These are phyloP conservation scores for Botrytis deweyae DNA, from an alignment of 2,329 filamentous ascomycete genomes.

Conservation along the genomic window DNA sequence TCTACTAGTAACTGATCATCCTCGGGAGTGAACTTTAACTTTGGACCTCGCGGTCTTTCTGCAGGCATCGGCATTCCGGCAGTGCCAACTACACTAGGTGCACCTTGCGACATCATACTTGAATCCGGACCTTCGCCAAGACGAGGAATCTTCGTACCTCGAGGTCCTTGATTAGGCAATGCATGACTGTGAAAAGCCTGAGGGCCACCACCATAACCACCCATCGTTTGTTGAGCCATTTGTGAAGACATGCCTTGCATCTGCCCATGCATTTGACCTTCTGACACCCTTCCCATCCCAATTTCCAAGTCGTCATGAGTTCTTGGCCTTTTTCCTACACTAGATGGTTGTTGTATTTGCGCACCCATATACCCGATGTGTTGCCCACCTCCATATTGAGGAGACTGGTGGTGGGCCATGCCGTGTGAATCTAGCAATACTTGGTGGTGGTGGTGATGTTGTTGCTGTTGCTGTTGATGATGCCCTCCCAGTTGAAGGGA, in stretches of 20 bases:
- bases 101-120: conserved; percentile 51
- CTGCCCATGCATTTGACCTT: conserved; percentile 41
- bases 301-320: conserved; percentile 54
- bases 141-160: conserved; percentile 62
- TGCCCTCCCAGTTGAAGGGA: conserved; percentile 45
- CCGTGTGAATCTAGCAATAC: conserved; percentile 57
- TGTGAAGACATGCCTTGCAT: conserved; percentile 51
- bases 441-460: conserved; percentile 50
- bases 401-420: conserved; percentile 51
- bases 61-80: conserved; percentile 85
- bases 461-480: conserved; percentile 51
- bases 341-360: conserved; percentile 37
- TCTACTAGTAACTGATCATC: conserved; percentile 87
- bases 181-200: conserved; percentile 69
- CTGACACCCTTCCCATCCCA: conserved; percentile 48
- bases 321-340: conserved; percentile 50
- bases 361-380: conserved; percentile 49
- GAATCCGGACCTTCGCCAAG: conserved; percentile 50
- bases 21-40: conserved; percentile 90
- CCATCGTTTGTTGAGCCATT: conserved; percentile 56
- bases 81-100: conserved; percentile 83
- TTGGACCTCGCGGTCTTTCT: conserved; percentile 77
- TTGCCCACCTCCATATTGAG: conserved; percentile 50
- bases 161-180: conserved; percentile 69
- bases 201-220: conserved; percentile 42